Conservation (phyloP, 305 asterid genomes). For the Lippia alba region DNA sequence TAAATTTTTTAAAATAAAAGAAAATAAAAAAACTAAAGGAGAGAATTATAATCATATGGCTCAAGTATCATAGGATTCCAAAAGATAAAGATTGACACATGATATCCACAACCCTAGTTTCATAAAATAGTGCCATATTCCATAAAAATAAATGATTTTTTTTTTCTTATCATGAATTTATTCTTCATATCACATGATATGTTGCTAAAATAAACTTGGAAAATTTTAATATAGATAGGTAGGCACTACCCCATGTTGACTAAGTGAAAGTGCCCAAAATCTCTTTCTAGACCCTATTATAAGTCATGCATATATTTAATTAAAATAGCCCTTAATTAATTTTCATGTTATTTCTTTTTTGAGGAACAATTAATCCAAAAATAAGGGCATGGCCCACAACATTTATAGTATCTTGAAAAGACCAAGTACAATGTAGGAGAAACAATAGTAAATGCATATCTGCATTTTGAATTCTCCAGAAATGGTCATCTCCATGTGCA, state of each 20-base stretch:
- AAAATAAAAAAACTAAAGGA: not conserved
- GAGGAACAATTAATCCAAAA: slow-evolving; percentile 20
- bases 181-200: slow-evolving; percentile 50
- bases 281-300: slow-evolving; percentile 20
- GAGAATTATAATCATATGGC: not conserved
- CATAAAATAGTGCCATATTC: slow-evolving; percentile 31
- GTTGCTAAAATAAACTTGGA: slow-evolving; percentile 31
- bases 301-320: not conserved
- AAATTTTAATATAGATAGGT: slow-evolving; percentile 5
- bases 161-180: slow-evolving; percentile 28
- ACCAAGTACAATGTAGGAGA: slow-evolving; percentile 51
- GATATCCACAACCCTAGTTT: slow-evolving; percentile 37
- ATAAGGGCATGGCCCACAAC: slow-evolving; percentile 38
- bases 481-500: slow-evolving; percentile 48
- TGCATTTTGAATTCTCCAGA: slow-evolving; percentile 33
- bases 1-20: too few relatives aligned
- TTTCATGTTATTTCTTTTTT: not conserved
- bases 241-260: slow-evolving; percentile 43
- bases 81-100: slow-evolving; percentile 46
- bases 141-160: slow-evolving; percentile 3
- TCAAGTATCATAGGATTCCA: slow-evolving; percentile 41
- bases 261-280: slow-evolving; percentile 24
- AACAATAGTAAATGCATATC: slow-evolving; percentile 36
- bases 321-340: not conserved
- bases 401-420: slow-evolving; percentile 31